Percentiles rank a stretch among this genome's conserved stretches.
These are phyloP conservation scores for Colletotrichum sp. DNA, from an alignment of 2,329 filamentous ascomycete genomes.

Conservation along the genomic window DNA sequence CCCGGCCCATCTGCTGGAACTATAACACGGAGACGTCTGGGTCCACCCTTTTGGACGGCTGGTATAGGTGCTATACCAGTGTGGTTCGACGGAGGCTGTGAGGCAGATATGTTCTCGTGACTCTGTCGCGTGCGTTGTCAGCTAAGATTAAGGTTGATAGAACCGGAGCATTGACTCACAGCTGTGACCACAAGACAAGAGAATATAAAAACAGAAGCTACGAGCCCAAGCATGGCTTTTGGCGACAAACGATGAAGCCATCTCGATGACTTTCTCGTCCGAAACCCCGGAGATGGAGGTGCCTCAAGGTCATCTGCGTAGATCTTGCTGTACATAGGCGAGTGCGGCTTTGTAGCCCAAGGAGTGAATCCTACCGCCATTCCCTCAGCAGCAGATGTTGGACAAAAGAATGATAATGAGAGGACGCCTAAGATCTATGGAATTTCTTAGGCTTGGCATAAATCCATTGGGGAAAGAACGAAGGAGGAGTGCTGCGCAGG, in stretches of 20 bases:
- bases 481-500: neutral
- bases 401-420: neutral
- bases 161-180: neutral
- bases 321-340: neutral
- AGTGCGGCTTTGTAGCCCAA: neutral
- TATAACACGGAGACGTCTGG: conserved; percentile 27
- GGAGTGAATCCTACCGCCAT: neutral
- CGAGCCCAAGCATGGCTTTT: neutral
- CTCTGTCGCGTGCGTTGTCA: neutral
- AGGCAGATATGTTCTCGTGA: neutral
- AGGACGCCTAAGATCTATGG: neutral
- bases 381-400: neutral
- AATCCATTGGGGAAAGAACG: neutral
- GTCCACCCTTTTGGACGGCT: neutral
- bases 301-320: neutral
- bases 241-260: neutral
- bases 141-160: neutral
- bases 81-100: neutral
- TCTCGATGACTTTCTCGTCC: neutral
- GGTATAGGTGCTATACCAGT: neutral
- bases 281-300: neutral
- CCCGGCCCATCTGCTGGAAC: conserved; percentile 28
- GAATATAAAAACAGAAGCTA: neutral
- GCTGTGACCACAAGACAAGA: neutral
- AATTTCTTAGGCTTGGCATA: neutral